phyloP scores from a whole-genome alignment of 768 basidiomycete species.

The Kwoniella dendrophila region DNA sequence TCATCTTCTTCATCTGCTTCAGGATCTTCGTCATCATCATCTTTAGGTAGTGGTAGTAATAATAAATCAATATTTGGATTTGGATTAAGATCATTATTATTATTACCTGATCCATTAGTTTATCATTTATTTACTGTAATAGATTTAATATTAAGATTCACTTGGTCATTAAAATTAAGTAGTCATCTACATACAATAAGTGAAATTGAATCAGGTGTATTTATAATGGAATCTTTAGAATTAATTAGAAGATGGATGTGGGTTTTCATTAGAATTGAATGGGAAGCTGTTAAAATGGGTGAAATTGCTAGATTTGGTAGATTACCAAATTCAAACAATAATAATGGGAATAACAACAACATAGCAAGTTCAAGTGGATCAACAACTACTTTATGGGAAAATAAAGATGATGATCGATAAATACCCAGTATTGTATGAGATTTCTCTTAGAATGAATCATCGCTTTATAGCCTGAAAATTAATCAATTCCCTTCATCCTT shows the following conservation, averaged over 20 bases:
- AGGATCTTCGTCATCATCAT: constrained; percentile 54
- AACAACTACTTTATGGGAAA: constrained; percentile 16
- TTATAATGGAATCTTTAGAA: constrained; percentile 88
- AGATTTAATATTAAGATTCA: constrained; percentile 85
- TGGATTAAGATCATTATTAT: constrained; percentile 73
- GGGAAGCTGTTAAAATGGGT: constrained; percentile 78
- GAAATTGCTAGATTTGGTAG: constrained; percentile 36
- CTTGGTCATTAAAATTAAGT: constrained; percentile 89
- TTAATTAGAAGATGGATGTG: constrained; percentile 92
- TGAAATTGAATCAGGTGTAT: constrained; percentile 81
- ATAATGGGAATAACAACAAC: too few species aligned
- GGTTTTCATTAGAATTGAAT: constrained; percentile 95
- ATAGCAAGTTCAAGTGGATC: neutral
- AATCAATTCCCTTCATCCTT: too few species aligned
- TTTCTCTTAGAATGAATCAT: neutral
- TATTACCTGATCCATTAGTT: constrained; percentile 73
- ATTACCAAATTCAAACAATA: neutral
- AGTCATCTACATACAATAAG: constrained; percentile 76
- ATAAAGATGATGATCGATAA: constrained; percentile 21
- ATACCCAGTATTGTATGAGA: neutral
- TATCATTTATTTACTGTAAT: constrained; percentile 82
- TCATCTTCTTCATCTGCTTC: constrained; percentile 58
- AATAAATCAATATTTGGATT: constrained; percentile 60
- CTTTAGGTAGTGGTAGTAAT: constrained; percentile 29
- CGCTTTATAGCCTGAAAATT: too few species aligned